Evolutionary conservation across 2,329 filamentous ascomycete species (phyloP).

Genomic region (Apiospora malaysiana): DNA sequence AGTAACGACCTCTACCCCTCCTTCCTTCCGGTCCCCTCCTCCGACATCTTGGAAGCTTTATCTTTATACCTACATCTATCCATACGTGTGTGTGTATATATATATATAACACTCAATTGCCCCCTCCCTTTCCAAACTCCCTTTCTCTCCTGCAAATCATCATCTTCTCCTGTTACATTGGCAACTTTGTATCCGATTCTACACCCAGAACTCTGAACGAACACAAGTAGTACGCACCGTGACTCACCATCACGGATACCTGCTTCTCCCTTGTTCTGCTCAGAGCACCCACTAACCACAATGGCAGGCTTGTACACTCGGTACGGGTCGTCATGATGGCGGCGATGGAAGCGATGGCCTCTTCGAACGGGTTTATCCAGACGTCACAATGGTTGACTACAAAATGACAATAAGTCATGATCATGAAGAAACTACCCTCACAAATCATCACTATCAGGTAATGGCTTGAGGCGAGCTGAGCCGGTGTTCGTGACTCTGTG

Average conservation of each 20-base stretch:
- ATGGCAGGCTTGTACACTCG: constrained; percentile 15
- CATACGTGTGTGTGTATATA: too few species aligned
- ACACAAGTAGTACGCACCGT: constrained; percentile 22
- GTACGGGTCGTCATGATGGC: constrained; percentile 24
- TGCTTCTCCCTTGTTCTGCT: not conserved
- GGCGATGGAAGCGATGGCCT: constrained; percentile 24
- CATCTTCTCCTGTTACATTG: not conserved
- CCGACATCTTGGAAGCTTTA: not conserved
- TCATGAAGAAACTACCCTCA: constrained; percentile 14
- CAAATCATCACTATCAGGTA: constrained; percentile 39
- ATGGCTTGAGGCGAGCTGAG: constrained; percentile 42
- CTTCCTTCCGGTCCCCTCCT: not conserved
- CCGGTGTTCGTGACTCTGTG: constrained; percentile 43
- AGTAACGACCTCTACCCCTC: constrained; percentile 11
- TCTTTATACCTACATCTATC: too few species aligned
- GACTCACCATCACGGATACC: constrained; percentile 15
- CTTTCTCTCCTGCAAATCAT: too few species aligned
- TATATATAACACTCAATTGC: not conserved
- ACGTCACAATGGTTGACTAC: constrained; percentile 14
- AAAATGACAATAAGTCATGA: constrained; percentile 20
- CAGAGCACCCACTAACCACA: constrained; percentile 13
- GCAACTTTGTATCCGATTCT: not conserved
- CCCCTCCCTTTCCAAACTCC: not conserved
- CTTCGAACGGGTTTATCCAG: constrained; percentile 26
- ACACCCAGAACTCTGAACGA: not conserved